Evolutionary conservation across 2,329 filamentous ascomycete species (phyloP), one percentile per base, ranked within the genome.

Genomic region (Albophoma yamanashiensis): DNA sequence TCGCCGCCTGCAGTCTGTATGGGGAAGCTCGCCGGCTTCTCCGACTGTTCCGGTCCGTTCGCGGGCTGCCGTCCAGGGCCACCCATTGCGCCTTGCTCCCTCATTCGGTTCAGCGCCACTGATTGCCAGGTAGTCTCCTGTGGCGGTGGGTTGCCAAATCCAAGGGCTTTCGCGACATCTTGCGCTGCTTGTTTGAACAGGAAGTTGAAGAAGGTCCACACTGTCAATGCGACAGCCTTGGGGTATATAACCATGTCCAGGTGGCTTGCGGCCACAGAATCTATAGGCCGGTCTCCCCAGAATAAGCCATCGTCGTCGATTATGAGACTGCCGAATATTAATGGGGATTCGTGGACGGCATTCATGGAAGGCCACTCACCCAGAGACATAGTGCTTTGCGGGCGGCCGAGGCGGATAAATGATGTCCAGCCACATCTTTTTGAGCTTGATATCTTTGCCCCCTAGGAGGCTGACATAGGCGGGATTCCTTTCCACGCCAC

Each of bases 341-440:
- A 42, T 65, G 68, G 0, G 17, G 11, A n/a, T 31, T 11, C 4
- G 9, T 38, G n/a, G 27, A 22, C 58, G 60, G 67, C 77, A 22
- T 55, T 4, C 1, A n/a, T 22, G 27, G 27, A 11, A 50, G n/a
- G 9, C 34, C n/a, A 11, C 65, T 64, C 79, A 88, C 86, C 85
- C 86, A 56, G 79, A 79, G 61, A 83, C 79, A 62, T 80, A 76
- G 60, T 83, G 86, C 59, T 78, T 79, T 6, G 86, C 84, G 1
- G 86, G 85, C 50, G 85, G 82, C 42, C 73, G 74, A 52, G 73
- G 71, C 0, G 86, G 86, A 63, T 82, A 88, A 57, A 84, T 78
- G 34, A 87, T 74, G 47, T 87, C 80, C 36, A 89, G 74, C 85
- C 84, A 88, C 57, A 74, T 76, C 60, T 78, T 78, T 40, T 75